Percentiles rank a stretch among this genome's conserved stretches.
Conservation (phyloP, 139 green algal species). For the Chlamydomonas sp. region DNA sequence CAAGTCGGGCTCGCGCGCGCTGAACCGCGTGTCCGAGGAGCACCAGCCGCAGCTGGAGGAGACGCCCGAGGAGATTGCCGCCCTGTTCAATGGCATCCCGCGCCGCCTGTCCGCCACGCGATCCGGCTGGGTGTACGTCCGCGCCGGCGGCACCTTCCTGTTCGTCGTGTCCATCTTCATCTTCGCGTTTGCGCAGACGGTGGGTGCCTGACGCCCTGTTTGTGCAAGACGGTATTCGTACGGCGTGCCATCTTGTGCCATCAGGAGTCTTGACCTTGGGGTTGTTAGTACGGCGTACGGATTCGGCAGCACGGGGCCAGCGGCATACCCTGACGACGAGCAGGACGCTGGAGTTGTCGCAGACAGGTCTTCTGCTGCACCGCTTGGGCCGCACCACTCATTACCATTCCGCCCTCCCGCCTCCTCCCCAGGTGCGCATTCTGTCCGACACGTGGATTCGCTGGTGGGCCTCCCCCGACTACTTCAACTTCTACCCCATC, state of each 20-base stretch:
- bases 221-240: too few species aligned
- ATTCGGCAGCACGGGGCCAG: too few species aligned
- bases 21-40: slow-evolving; percentile 16
- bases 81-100: slow-evolving; percentile 50
- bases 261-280: too few species aligned
- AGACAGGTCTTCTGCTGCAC: not conserved
- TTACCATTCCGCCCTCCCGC: too few species aligned
- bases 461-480: slow-evolving; percentile 50
- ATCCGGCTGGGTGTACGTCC: slow-evolving; percentile 46
- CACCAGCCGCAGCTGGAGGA: slow-evolving; percentile 15
- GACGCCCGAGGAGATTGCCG: slow-evolving; percentile 44
- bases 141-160: slow-evolving; percentile 47
- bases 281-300: too few species aligned
- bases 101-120: slow-evolving; percentile 34
- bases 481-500: slow-evolving; percentile 28
- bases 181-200: slow-evolving; percentile 61
- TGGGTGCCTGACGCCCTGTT: not conserved
- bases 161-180: slow-evolving; percentile 49
- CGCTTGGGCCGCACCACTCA: not conserved
- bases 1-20: slow-evolving; percentile 1
- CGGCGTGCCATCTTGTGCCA: too few species aligned
- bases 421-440: slow-evolving; percentile 16
- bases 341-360: too few species aligned
- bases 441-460: slow-evolving; percentile 40
- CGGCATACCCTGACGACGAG: too few species aligned